Evolutionary conservation across 768 basidiomycete genomes (phyloP).

Genomic region (Xerocomus potaroensis): DNA sequence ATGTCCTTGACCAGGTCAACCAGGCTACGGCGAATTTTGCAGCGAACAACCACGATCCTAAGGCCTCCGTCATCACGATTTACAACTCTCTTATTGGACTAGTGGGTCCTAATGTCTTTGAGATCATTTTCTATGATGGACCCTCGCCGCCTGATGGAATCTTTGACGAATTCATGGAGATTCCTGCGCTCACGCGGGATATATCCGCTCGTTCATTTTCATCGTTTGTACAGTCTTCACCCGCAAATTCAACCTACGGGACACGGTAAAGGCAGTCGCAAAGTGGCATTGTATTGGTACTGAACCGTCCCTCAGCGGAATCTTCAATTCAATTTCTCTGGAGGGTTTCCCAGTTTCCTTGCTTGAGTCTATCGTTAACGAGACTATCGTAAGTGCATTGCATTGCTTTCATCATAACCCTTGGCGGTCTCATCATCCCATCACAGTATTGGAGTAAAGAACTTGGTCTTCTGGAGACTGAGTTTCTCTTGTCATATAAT

Average conservation of each 20-base stretch:
- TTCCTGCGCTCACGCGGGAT: too few relatives aligned
- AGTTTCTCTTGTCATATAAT: neutral
- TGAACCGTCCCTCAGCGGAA: neutral
- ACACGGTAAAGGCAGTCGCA: neutral
- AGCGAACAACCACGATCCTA: constrained; percentile 17
- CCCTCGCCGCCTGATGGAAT: neutral
- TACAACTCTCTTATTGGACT: neutral
- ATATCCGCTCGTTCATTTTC: too few relatives aligned
- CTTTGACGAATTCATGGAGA: neutral
- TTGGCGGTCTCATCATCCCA: neutral
- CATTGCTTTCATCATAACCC: neutral
- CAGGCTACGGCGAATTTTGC: constrained; percentile 21
- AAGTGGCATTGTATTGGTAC: neutral
- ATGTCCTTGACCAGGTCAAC: constrained; percentile 10
- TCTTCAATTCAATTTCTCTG: neutral
- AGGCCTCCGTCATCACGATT: constrained; percentile 37
- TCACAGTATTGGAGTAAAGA: neutral
- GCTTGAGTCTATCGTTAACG: constrained; percentile 9
- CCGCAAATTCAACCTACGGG: too few relatives aligned
- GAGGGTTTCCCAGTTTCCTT: constrained; percentile 5
- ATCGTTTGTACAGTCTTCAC: too few relatives aligned
- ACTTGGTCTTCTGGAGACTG: neutral
- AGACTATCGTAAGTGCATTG: constrained; percentile 11
- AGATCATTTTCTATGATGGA: too few relatives aligned
- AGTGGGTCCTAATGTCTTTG: too few relatives aligned